Base-by-base conservation (phyloP, 371 early-diverging fungal species). In the Zychaea mexicana region DNA sequence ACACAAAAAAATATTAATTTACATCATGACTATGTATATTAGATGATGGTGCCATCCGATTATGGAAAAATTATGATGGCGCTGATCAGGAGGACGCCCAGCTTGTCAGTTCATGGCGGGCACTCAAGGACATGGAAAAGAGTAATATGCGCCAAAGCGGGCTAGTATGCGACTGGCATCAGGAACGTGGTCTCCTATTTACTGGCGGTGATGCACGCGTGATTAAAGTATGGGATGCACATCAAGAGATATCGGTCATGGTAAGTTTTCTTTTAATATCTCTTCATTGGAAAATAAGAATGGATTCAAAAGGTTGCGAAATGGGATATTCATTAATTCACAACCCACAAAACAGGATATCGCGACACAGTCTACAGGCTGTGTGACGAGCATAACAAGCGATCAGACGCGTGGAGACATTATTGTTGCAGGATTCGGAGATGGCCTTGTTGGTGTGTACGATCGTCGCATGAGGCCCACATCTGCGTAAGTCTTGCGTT, bases 221-320 rank as follows among this genome's bases (percentile, higher is more conserved):
- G 21, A 89, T 94, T 58, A 81, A 88, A 49, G 83, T 94, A 2
- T 96, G 96, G 96, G 93, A 94, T 79, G 91, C 90, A 3, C 88
- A 90, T 22, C 85, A 88, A 52, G 94, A 94, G 68, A 66, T 88
- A 32, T 87, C 90, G 31, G 76, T 90, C 12, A 86, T 83, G 67
- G 90, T 90, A 81, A 70, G 71, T 70, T 9, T n/a, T n/a, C 22
- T 32, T 9, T 3, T 2, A 32, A 31, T 33, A 21, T 13, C 38
- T 28, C 21, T 53, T 60, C 28, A n/a, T 21, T 17, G 2, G 19
- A 38, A 1, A 55, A n/a, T 21, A 52, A 15, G 33, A 55, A 12
- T 31, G 21, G n/a, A 7, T 12, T 12, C 0, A 42, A 12, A 17
- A 42, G 42, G 2, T 17, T 3, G 0, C 1, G 13, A n/a, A n/a